Percentiles rank a stretch among this genome's conserved stretches.
phyloP scores from a whole-genome alignment of 2,329 filamentous ascomycete genomes.

The Pseudogymnoascus sp. region DNA sequence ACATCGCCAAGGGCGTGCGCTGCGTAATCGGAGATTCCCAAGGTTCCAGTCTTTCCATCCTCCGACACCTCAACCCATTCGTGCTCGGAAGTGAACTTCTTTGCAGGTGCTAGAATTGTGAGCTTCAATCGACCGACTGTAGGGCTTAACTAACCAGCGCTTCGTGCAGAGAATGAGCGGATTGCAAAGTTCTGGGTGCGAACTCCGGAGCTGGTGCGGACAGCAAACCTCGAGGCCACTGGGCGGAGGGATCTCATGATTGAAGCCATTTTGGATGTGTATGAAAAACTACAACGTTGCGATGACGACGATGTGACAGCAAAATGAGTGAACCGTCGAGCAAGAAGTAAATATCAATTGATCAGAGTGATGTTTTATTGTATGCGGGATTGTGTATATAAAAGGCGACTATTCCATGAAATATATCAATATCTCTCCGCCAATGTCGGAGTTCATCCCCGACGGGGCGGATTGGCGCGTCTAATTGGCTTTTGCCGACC shows the following conservation, averaged over 20 bases:
- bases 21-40: conserved; percentile 86
- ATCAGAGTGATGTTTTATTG: neutral
- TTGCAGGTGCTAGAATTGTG: conserved; percentile 31
- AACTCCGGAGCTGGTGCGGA: conserved; percentile 15
- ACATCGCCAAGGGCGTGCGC: conserved; percentile 90
- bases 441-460: conserved; percentile 7
- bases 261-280: conserved; percentile 47
- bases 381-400: neutral
- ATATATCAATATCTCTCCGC: conserved; percentile 4
- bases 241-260: conserved; percentile 43
- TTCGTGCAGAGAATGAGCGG: conserved; percentile 41
- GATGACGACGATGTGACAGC: neutral
- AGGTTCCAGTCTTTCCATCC: conserved; percentile 71
- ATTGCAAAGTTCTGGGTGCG: conserved; percentile 22
- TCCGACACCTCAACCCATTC: conserved; percentile 91
- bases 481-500: conserved; percentile 7
- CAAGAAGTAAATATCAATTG: neutral
- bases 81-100: conserved; percentile 94
- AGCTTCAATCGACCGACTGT: neutral
- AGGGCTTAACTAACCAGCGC: conserved; percentile 31
- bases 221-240: conserved; percentile 23
- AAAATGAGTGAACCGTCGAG: conserved; percentile 1
- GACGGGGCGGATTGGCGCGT: conserved; percentile 1
- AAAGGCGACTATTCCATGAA: neutral
- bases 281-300: neutral